Conservation (phyloP, 345 rosid genomes). For the Erodium maritimum region DNA sequence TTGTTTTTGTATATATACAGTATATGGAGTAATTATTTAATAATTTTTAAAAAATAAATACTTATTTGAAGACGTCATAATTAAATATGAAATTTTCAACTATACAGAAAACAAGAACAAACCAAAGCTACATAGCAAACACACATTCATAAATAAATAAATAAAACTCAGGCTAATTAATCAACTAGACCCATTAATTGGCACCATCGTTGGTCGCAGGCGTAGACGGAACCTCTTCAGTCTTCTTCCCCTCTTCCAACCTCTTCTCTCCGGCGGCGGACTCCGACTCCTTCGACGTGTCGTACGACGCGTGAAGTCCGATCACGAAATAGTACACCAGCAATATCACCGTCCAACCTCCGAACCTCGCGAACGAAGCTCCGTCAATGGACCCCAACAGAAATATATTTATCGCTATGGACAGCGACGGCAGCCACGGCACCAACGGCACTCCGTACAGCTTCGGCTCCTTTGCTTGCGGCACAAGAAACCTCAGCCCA, state of each 20-base stretch:
- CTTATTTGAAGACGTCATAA: too few relatives aligned
- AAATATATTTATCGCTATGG: conserved; percentile 29
- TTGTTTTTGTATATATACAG: too few relatives aligned
- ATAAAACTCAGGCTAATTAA: too few relatives aligned
- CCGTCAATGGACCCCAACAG: conserved; percentile 29
- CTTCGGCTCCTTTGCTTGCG: conserved; percentile 25
- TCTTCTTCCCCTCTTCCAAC: background rate
- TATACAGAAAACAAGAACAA: too few relatives aligned
- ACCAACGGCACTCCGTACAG: conserved; percentile 35
- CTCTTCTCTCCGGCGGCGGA: conserved; percentile 1
- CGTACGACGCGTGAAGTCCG: conserved; percentile 24
- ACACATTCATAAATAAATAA: too few relatives aligned
- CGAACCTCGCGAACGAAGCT: conserved; percentile 26
- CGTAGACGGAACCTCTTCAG: too few relatives aligned
- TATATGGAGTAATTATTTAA: too few relatives aligned
- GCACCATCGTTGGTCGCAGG: too few relatives aligned
- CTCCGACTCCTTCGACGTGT: conserved; percentile 13
- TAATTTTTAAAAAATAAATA: too few relatives aligned
- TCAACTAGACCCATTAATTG: too few relatives aligned
- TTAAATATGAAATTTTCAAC: too few relatives aligned
- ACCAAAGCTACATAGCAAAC: too few relatives aligned
- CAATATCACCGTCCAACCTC: conserved; percentile 19
- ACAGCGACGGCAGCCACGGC: conserved; percentile 34
- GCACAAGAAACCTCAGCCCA: conserved; percentile 16
- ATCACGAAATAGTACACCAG: conserved; percentile 28